Conservation (phyloP, 2,329 filamentous ascomycete species). For the Nothopassalora personata region DNA sequence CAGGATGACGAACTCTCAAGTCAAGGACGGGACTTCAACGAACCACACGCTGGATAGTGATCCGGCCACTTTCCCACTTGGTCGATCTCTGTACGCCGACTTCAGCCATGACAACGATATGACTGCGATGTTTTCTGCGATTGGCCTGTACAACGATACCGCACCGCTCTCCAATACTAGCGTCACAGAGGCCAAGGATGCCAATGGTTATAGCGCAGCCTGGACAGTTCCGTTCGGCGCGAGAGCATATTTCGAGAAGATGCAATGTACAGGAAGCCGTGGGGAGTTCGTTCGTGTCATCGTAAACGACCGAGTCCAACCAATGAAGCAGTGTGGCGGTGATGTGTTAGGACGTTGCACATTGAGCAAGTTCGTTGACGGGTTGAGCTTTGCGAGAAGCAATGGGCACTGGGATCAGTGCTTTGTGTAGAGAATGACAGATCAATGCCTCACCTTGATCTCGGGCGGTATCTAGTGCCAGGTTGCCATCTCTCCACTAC, state of each 20-base stretch:
- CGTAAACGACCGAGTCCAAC: slow-evolving; percentile 77
- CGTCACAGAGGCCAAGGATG: slow-evolving; percentile 47
- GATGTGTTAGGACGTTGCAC: slow-evolving; percentile 68
- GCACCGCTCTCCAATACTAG: slow-evolving; percentile 42
- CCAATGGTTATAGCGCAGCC: slow-evolving; percentile 65
- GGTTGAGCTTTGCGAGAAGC: slow-evolving; percentile 64
- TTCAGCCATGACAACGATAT: slow-evolving; percentile 92
- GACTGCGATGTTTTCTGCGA: slow-evolving; percentile 66
- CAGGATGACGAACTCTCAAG: slow-evolving; percentile 63
- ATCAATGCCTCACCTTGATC: no score
- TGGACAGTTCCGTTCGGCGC: slow-evolving; percentile 80
- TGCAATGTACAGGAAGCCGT: slow-evolving; percentile 56
- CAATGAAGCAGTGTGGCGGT: slow-evolving; percentile 62
- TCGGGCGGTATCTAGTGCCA: no score
- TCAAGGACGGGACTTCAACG: slow-evolving; percentile 67
- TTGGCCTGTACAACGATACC: slow-evolving; percentile 71
- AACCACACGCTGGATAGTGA: slow-evolving; percentile 71
- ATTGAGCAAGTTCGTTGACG: slow-evolving; percentile 65
- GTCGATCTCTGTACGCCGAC: slow-evolving; percentile 67
- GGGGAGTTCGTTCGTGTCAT: slow-evolving; percentile 74
- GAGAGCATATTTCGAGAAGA: slow-evolving; percentile 82
- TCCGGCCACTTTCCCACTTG: slow-evolving; percentile 66
- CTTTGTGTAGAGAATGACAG: slow-evolving; percentile 16
- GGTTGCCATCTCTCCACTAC: background rate
- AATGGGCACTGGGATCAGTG: slow-evolving; percentile 73